Percentiles rank a stretch among this genome's conserved stretches.
phyloP scores from a whole-genome alignment of 306 rosid species.

The Citrullus mucosospermus region DNA sequence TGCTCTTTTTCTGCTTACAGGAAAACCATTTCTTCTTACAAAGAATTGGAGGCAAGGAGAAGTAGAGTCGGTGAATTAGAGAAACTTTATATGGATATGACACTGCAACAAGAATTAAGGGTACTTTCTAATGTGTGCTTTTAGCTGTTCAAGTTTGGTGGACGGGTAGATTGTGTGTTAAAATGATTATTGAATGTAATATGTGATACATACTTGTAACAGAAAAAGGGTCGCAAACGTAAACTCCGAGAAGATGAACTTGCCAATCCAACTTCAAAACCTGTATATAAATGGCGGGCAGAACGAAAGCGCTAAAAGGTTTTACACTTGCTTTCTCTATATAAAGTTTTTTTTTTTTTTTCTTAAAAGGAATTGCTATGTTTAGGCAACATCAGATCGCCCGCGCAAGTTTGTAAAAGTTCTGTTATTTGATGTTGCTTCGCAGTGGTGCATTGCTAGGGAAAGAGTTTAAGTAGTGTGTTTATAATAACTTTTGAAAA shows the following conservation, averaged over 20 bases:
- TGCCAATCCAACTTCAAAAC: constrained; percentile 33
- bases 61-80: constrained; percentile 43
- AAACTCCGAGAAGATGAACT: constrained; percentile 71
- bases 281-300: constrained; percentile 65
- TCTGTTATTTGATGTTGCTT: background rate
- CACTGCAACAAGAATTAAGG: constrained; percentile 63
- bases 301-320: constrained; percentile 57
- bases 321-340: background rate
- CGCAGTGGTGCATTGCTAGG: background rate
- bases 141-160: background rate
- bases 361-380: background rate
- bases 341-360: background rate
- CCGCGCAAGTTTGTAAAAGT: background rate
- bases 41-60: constrained; percentile 56
- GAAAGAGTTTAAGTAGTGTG: background rate
- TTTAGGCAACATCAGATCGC: background rate
- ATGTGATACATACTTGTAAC: background rate
- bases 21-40: constrained; percentile 44
- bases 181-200: background rate
- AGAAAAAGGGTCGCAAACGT: constrained; percentile 60
- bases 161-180: background rate
- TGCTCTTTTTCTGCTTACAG: constrained; percentile 17
- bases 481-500: no score
- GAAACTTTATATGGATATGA: constrained; percentile 62
- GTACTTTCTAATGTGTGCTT: constrained; percentile 22